Evolutionary conservation across 2,329 filamentous ascomycete species (phyloP).

Genomic region (Venturiaceae sp.): DNA sequence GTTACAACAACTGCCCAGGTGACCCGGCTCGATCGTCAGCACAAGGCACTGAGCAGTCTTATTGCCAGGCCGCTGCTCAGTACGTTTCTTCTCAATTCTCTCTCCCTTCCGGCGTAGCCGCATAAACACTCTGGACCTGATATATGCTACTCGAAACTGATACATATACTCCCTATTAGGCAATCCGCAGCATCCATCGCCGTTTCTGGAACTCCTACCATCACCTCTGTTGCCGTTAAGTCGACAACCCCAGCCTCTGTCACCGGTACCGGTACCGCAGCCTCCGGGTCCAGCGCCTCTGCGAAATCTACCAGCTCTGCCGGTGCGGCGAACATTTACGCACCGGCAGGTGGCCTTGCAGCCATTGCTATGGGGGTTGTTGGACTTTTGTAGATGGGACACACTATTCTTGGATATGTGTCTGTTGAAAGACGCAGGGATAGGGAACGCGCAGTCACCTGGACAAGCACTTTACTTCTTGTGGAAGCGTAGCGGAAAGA

Average conservation of each 20-base stretch:
- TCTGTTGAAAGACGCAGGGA: not conserved
- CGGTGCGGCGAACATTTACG: constrained; percentile 1
- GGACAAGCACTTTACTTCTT: not conserved
- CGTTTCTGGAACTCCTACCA: not conserved
- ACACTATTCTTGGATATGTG: not conserved
- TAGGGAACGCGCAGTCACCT: not conserved
- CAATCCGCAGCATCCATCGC: not conserved
- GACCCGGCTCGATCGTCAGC: constrained; percentile 27
- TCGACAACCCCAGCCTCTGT: not conserved
- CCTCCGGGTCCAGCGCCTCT: not conserved
- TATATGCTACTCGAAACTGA: not conserved
- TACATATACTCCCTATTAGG: not conserved
- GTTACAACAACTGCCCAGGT: constrained; percentile 55
- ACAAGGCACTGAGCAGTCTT: constrained; percentile 22
- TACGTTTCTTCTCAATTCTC: constrained; percentile 12
- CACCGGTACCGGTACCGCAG: not conserved
- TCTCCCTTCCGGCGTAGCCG: not conserved
- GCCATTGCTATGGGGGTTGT: constrained; percentile 1
- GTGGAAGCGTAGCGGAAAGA: not conserved
- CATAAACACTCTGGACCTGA: not conserved
- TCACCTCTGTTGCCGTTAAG: not conserved
- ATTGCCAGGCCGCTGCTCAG: constrained; percentile 22
- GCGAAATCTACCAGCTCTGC: not conserved
- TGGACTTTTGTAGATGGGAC: not conserved
- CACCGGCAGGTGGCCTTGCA: constrained; percentile 4